Conservation (phyloP, 2,329 filamentous ascomycete species). For the Neopestalotiopsis sp. region DNA sequence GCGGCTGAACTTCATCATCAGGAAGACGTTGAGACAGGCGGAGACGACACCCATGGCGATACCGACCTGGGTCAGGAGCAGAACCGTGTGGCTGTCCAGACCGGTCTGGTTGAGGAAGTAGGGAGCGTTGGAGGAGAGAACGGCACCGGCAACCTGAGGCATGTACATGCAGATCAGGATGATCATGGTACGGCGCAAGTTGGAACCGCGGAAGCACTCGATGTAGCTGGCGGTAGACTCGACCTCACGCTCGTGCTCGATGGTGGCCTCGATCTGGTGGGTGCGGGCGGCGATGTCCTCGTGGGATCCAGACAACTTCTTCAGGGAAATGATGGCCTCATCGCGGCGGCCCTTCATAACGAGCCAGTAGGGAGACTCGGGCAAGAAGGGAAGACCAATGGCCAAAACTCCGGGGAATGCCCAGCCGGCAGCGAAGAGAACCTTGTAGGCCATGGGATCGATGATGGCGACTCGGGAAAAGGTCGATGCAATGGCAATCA, state of each 20-base stretch:
- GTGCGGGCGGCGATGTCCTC: slow-evolving; percentile 9
- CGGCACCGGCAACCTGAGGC: slow-evolving; percentile 25
- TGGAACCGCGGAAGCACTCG: slow-evolving; percentile 23
- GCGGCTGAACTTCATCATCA: slow-evolving; percentile 29
- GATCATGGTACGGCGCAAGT: slow-evolving; percentile 27
- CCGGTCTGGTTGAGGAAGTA: slow-evolving; percentile 33
- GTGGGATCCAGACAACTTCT: slow-evolving; percentile 31
- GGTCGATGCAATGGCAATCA: slow-evolving; percentile 21
- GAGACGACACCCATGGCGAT: slow-evolving; percentile 27
- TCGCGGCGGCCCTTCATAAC: slow-evolving; percentile 35
- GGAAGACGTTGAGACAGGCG: slow-evolving; percentile 27
- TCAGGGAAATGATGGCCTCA: slow-evolving; percentile 39
- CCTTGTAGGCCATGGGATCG: slow-evolving; percentile 23
- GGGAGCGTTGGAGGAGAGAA: slow-evolving; percentile 29
- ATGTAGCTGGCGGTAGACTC: neutral
- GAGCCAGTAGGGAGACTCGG: slow-evolving; percentile 43
- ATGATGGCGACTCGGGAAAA: slow-evolving; percentile 27
- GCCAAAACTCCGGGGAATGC: slow-evolving; percentile 21
- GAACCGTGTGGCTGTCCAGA: slow-evolving; percentile 23
- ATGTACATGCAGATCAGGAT: slow-evolving; percentile 27
- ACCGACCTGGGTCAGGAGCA: slow-evolving; percentile 29
- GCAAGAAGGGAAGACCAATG: slow-evolving; percentile 36
- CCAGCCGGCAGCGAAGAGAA: slow-evolving; percentile 23
- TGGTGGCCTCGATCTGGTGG: slow-evolving; percentile 18
- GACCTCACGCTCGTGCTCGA: slow-evolving; percentile 8